Conservation (phyloP, 805 yeast species). For the Saccharomycopsis sp. region DNA sequence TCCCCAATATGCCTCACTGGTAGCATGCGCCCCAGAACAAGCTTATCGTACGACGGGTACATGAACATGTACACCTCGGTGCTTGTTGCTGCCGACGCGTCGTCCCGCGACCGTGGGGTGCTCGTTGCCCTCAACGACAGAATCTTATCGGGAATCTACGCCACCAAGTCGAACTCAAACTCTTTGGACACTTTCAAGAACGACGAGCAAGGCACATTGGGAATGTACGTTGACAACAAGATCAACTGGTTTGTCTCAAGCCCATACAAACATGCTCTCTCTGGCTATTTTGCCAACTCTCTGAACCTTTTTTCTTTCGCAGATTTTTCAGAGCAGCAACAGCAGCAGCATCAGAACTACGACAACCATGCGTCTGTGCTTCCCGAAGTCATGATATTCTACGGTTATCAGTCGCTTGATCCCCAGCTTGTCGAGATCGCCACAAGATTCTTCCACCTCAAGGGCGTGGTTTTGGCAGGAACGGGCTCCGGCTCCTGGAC, state of each 20-base stretch:
- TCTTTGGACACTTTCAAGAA: constrained; percentile 61
- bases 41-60: constrained; percentile 64
- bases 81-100: constrained; percentile 45
- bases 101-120: constrained; percentile 49
- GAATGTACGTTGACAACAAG: constrained; percentile 58
- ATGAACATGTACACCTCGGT: constrained; percentile 66
- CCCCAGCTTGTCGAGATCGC: constrained; percentile 39
- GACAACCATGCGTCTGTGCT: constrained; percentile 19
- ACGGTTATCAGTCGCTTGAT: constrained; percentile 54
- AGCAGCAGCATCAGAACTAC: too few species aligned
- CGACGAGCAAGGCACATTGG: constrained; percentile 61
- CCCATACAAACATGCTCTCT: constrained; percentile 11
- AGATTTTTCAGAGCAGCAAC: too few species aligned
- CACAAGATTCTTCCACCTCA: constrained; percentile 25
- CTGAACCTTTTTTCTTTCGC: constrained; percentile 11
- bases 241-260: constrained; percentile 35
- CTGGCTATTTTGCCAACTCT: constrained; percentile 19
- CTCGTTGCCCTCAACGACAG: constrained; percentile 59
- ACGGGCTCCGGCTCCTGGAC: constrained; percentile 66
- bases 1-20: constrained; percentile 63
- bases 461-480: constrained; percentile 57
- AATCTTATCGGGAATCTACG: constrained; percentile 60
- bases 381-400: constrained; percentile 45
- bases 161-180: constrained; percentile 63
- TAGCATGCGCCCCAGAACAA: constrained; percentile 66